phyloP scores from a whole-genome alignment of 257 asterid genomes.

The Catharanthus roseus region DNA sequence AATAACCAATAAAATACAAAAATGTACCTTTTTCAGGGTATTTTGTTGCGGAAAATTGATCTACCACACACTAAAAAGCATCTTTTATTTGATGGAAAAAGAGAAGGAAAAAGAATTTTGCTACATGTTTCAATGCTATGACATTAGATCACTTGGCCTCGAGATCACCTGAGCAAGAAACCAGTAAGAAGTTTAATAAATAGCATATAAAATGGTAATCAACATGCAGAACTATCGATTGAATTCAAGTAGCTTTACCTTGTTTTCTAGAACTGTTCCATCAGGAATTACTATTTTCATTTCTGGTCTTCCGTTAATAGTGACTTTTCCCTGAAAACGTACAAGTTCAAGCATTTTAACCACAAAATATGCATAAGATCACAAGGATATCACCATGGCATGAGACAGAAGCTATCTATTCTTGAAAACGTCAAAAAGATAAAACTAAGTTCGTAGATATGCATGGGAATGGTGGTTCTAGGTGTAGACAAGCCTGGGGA shows the following conservation, averaged over 20 bases:
- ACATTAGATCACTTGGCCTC: conserved; percentile 3
- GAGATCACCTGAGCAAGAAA: conserved; percentile 16
- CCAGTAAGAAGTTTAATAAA: neutral
- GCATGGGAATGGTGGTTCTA: neutral
- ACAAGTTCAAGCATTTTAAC: neutral
- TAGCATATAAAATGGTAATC: neutral
- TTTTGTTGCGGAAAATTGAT: too few species aligned
- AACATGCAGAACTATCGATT: neutral
- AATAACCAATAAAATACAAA: too few species aligned
- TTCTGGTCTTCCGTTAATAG: conserved; percentile 46
- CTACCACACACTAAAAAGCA: too few species aligned
- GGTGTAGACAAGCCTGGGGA: neutral
- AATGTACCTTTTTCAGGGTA: neutral
- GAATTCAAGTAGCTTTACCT: conserved; percentile 28
- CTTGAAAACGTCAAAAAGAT: neutral
- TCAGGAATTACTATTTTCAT: conserved; percentile 60
- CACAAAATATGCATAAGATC: neutral
- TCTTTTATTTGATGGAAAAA: too few species aligned
- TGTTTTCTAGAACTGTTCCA: conserved; percentile 59
- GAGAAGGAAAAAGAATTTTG: neutral
- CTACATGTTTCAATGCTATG: neutral
- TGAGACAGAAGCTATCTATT: neutral
- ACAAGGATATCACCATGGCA: neutral
- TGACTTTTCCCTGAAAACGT: conserved; percentile 54
- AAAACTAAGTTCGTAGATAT: neutral